phyloP scores from a whole-genome alignment of 306 rosid species.

The Quercus dentata region DNA sequence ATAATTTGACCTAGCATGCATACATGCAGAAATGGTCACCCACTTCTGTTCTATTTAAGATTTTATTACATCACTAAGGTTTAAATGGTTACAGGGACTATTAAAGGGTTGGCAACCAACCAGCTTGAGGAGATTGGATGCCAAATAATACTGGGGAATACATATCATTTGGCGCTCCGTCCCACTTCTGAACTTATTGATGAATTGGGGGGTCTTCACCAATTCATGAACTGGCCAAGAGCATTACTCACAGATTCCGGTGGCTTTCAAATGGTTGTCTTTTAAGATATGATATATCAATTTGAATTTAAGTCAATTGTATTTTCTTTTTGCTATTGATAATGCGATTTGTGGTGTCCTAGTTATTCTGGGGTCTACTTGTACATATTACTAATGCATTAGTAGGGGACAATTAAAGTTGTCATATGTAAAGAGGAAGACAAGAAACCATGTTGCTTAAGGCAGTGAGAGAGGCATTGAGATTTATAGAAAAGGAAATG shows the following conservation, averaged over 20 bases:
- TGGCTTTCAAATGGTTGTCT: conserved; percentile 92
- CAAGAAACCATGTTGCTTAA: not conserved
- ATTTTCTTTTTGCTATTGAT: conserved; percentile 1
- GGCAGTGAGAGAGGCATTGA: conserved; percentile 4
- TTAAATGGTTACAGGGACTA: conserved; percentile 59
- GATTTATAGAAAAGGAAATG: conserved; percentile 5
- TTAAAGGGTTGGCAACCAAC: conserved; percentile 73
- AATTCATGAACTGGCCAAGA: conserved; percentile 94
- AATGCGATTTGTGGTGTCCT: not conserved
- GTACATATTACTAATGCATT: not conserved
- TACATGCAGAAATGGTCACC: not conserved
- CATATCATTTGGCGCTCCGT: conserved; percentile 90
- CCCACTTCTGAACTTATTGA: conserved; percentile 93
- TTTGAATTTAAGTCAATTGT: not conserved
- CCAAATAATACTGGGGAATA: conserved; percentile 95
- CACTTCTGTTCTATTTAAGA: not conserved
- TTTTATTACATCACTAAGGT: conserved; percentile 11
- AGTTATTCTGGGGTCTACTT: conserved; percentile 5
- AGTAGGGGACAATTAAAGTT: not conserved
- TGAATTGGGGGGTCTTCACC: conserved; percentile 87
- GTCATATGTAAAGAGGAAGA: not conserved
- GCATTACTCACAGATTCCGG: conserved; percentile 94
- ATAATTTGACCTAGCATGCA: not conserved
- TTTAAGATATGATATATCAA: not conserved
- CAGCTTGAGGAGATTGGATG: conserved; percentile 96